A percentile compares a stretch with the other conserved stretches of the same genome.
Conservation (phyloP, 2,329 filamentous ascomycete genomes). For the Fusarium anthophilum region DNA sequence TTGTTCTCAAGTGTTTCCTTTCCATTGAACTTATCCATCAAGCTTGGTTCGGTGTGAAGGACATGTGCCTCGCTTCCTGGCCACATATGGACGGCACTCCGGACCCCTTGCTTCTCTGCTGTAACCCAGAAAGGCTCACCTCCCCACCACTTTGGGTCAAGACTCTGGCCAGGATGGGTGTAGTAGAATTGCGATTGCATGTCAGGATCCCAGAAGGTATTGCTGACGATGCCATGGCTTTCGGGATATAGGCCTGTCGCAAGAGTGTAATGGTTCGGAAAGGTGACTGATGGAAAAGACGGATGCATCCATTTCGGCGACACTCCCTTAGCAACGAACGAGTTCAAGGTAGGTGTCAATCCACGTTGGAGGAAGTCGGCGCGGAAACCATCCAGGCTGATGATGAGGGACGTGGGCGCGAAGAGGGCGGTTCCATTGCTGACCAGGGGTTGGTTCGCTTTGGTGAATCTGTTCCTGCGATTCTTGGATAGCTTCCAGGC, state of each 20-base stretch:
- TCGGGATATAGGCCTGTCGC: conserved; percentile 94
- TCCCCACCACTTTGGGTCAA: conserved; percentile 92
- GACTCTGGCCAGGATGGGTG: conserved; percentile 77
- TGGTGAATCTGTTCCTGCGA: conserved; percentile 47
- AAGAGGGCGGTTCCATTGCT: conserved; percentile 92
- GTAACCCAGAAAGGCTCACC: conserved; percentile 96
- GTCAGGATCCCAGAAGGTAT: conserved; percentile 90
- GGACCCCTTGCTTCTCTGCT: conserved; percentile 82
- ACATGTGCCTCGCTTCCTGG: conserved; percentile 93
- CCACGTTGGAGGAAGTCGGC: conserved; percentile 89
- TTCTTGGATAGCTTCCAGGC: conserved; percentile 68
- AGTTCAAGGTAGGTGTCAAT: conserved; percentile 82
- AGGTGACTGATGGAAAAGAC: conserved; percentile 95
- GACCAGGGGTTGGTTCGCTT: conserved; percentile 49
- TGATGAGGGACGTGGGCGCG: conserved; percentile 88
- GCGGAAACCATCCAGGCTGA: conserved; percentile 95
- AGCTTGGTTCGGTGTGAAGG: conserved; percentile 75
- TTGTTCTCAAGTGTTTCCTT: conserved; percentile 79
- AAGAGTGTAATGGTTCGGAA: conserved; percentile 95
- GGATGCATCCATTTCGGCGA: conserved; percentile 93
- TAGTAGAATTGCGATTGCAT: conserved; percentile 86
- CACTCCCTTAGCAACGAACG: conserved; percentile 82
- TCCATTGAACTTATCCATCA: conserved; percentile 86
- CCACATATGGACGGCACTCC: conserved; percentile 96
- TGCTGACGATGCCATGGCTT: conserved; percentile 91